These are phyloP conservation scores for Fusarium sp. DNA, from an alignment of 2,329 filamentous ascomycete genomes.

Conservation along the genomic window DNA sequence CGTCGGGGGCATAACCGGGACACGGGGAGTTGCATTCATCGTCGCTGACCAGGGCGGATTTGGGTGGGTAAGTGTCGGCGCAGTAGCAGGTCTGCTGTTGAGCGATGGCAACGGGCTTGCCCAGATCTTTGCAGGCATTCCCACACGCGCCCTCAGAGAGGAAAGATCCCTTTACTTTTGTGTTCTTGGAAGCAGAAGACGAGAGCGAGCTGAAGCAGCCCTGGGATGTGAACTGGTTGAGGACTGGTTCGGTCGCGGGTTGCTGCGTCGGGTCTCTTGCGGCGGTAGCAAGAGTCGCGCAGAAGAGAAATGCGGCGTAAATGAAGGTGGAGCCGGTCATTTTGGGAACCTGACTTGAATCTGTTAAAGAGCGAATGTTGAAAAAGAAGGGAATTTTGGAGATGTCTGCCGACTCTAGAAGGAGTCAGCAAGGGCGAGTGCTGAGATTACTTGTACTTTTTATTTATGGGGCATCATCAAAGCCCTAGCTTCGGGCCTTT, in stretches of 20 bases:
- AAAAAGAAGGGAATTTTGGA: too few relatives aligned
- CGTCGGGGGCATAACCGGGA: background rate
- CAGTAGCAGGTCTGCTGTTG: conserved; percentile 15
- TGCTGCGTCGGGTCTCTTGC: background rate
- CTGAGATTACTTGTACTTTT: too few relatives aligned
- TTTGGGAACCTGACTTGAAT: too few relatives aligned
- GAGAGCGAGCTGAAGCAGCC: conserved; percentile 7
- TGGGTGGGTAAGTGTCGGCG: conserved; percentile 25
- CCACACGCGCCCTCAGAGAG: background rate
- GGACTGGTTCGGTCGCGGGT: background rate
- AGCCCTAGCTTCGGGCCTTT: too few relatives aligned
- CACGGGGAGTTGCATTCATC: conserved; percentile 19
- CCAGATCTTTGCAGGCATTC: background rate
- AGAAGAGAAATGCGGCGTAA: background rate
- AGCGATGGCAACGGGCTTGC: background rate
- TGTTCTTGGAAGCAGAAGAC: background rate
- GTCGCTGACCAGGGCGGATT: conserved; percentile 11
- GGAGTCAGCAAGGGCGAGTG: too few relatives aligned
- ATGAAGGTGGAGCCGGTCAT: background rate
- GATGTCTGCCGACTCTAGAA: too few relatives aligned
- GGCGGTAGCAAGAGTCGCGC: background rate
- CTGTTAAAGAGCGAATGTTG: too few relatives aligned
- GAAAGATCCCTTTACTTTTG: background rate
- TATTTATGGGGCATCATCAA: too few relatives aligned
- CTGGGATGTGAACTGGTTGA: background rate